Evolutionary conservation across 352 stramenopile genomes (phyloP).

Genomic region (Pythium plurisporium): DNA sequence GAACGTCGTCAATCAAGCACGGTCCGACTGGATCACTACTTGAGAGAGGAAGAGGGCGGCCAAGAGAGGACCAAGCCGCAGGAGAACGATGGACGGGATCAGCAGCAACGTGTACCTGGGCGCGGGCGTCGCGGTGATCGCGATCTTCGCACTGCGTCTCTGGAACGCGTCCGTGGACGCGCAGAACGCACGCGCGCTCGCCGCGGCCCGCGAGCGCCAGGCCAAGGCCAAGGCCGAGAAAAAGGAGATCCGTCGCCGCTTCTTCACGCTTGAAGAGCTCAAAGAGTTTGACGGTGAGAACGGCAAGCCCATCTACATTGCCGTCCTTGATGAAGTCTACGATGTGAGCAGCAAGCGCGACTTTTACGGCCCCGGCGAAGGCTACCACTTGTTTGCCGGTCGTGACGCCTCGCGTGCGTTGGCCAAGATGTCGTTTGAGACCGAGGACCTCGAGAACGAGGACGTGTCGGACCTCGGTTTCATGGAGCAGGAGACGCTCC

Average conservation of each 20-base stretch:
- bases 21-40: neutral
- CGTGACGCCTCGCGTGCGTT: constrained; percentile 92
- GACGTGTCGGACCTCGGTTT: constrained; percentile 73
- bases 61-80: too few species aligned
- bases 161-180: constrained; percentile 62
- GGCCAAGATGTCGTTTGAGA: constrained; percentile 96
- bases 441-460: constrained; percentile 85
- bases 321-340: constrained; percentile 94
- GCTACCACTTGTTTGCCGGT: constrained; percentile 96
- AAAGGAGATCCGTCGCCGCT: constrained; percentile 70
- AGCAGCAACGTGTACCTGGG: constrained; percentile 57
- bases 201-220: constrained; percentile 56
- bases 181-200: constrained; percentile 57
- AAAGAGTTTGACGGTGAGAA: constrained; percentile 89
- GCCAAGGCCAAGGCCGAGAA: constrained; percentile 59
- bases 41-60: too few species aligned
- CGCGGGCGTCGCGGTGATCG: constrained; percentile 45
- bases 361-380: constrained; percentile 95
- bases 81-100: constrained; percentile 27
- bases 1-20: too few species aligned
- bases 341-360: constrained; percentile 93
- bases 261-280: constrained; percentile 92
- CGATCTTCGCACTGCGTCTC: constrained; percentile 50
- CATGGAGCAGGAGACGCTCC: constrained; percentile 82
- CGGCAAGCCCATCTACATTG: constrained; percentile 94